Base-by-base conservation (phyloP, 345 rosid genomes). In the Populus euphratica region DNA sequence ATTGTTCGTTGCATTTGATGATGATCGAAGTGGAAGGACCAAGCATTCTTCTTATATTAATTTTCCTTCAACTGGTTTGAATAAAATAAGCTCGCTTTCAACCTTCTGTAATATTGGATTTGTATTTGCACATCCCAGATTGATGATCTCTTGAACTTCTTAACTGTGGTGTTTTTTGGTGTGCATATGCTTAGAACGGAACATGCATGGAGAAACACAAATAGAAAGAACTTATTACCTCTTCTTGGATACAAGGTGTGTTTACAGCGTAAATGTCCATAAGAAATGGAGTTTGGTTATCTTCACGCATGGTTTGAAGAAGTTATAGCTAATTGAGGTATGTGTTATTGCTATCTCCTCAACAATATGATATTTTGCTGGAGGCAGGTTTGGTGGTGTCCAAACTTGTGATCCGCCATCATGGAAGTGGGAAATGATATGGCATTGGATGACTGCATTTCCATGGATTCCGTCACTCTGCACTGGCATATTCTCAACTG, bases 391-490 rank as follows among this genome's bases (percentile, higher is more conserved):
- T 69, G 77, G 62, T 73, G 81, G 83, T 39, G 65, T 29, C 39
- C 85, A 83, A 75, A 78, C 64, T 44, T 50, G 20, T 56, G 82
- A 86, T 38, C 80, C 67, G 49, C 82, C 84, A 54, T 81, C 85
- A 59, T 90, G 86, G 91, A 86, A 88, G 17, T 90, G 87, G 91
- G 39, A 76, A 64, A 69, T 69, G 47, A 68, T 81, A 59, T 86
- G 88, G 87, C 82, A 86, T 49, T 90, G 81, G 81, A 81, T 88
- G 82, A 84, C 81, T 75, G 69, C 81, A 27, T 91, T 89, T 80
- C 91, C 93, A 33, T 89, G 92, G 96, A 79, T 90, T 52, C 92
- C 93, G 68, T 86, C 89, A 36, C 83, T 91, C 62, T 90, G 87
- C 76, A 84, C 92, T 0, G 88, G 92, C 78, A 14, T 86, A 50